phyloP scores from a whole-genome alignment of 108 stramenopile species.

The Nitzschia putrida region DNA sequence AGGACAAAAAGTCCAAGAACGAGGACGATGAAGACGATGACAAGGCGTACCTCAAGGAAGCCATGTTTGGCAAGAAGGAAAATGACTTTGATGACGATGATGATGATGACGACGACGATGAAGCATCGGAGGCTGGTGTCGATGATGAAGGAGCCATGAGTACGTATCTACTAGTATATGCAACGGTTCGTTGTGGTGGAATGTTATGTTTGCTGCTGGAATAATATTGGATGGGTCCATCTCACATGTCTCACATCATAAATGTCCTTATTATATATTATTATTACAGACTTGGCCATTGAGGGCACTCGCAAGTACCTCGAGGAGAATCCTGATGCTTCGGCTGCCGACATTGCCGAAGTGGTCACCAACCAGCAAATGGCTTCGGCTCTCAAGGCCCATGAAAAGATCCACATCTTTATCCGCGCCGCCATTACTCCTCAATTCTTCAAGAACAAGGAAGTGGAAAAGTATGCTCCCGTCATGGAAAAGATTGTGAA shows the following conservation, averaged over 20 bases:
- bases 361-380: conserved; percentile 89
- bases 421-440: conserved; percentile 74
- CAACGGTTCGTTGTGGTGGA: neutral
- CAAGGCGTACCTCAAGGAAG: conserved; percentile 66
- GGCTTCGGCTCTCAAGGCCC: conserved; percentile 91
- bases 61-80: conserved; percentile 54
- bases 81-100: conserved; percentile 41
- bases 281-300: conserved; percentile 62
- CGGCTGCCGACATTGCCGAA: conserved; percentile 64
- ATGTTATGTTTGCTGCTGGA: neutral
- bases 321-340: conserved; percentile 70
- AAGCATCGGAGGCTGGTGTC: conserved; percentile 58
- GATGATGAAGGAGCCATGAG: conserved; percentile 79
- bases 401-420: conserved; percentile 85
- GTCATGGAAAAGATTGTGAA: conserved; percentile 65
- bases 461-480: conserved; percentile 67
- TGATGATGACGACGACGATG: conserved; percentile 50
- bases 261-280: neutral
- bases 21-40: conserved; percentile 54
- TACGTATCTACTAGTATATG: conserved; percentile 35
- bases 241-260: conserved; percentile 2
- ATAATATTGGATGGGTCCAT: neutral
- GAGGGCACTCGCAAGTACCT: conserved; percentile 78
- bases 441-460: conserved; percentile 84
- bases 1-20: conserved; percentile 50